Conservation (phyloP, 176 grass and related monocot genomes). For the Bothriochloa decipiens region DNA sequence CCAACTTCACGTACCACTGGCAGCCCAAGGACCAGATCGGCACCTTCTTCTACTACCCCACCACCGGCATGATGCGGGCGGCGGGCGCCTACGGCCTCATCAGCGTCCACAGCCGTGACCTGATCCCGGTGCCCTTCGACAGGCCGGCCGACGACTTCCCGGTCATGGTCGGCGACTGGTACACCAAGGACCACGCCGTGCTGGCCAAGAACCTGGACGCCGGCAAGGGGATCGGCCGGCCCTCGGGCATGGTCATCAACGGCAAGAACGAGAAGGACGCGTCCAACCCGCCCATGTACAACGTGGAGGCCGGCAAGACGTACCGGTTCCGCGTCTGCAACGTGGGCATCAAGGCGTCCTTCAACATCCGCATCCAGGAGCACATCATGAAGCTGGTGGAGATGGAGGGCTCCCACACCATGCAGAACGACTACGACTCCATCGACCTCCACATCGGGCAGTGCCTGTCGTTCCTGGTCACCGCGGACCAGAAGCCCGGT, state of each 20-base stretch:
- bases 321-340: slow-evolving; percentile 94
- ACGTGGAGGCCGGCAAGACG: slow-evolving; percentile 65
- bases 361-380: slow-evolving; percentile 83
- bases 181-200: slow-evolving; percentile 70
- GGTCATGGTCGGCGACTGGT: slow-evolving; percentile 76
- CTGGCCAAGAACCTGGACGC: slow-evolving; percentile 64
- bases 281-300: slow-evolving; percentile 61
- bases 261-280: slow-evolving; percentile 74
- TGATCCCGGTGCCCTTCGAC: slow-evolving; percentile 88
- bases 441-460: slow-evolving; percentile 81
- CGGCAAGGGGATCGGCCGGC: slow-evolving; percentile 68
- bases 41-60: slow-evolving; percentile 94
- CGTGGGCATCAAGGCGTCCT: slow-evolving; percentile 70
- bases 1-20: slow-evolving; percentile 88
- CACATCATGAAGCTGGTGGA: slow-evolving; percentile 72
- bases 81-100: slow-evolving; percentile 75
- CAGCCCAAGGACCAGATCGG: slow-evolving; percentile 97
- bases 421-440: slow-evolving; percentile 81
- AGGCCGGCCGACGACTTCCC: slow-evolving; percentile 68
- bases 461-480: slow-evolving; percentile 81
- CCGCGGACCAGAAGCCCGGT: slow-evolving; percentile 66
- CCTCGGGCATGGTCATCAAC: slow-evolving; percentile 77
- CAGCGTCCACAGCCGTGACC: slow-evolving; percentile 77
- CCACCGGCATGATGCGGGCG: slow-evolving; percentile 76
- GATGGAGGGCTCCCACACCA: slow-evolving; percentile 94